These are phyloP conservation scores for Sporothrix humicola DNA, from an alignment of 2,329 filamentous ascomycete species.

Conservation along the genomic window DNA sequence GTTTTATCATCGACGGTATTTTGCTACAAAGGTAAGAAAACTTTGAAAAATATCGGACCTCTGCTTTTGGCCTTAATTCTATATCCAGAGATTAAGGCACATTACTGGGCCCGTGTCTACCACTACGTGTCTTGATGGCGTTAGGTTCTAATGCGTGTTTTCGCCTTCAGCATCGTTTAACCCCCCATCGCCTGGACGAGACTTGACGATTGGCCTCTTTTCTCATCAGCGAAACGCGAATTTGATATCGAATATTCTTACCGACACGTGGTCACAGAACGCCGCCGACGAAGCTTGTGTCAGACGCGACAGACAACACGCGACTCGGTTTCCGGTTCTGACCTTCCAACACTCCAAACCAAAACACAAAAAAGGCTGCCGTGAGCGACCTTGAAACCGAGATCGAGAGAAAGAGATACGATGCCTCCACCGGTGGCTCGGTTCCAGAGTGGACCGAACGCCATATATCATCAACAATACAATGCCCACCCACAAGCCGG, in stretches of 20 bases:
- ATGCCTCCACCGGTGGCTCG: constrained; percentile 53
- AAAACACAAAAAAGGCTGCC: neutral
- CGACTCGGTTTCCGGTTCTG: neutral
- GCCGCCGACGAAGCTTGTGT: neutral
- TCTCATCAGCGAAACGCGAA: neutral
- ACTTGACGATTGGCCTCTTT: neutral
- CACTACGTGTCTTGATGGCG: no score
- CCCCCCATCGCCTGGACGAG: neutral
- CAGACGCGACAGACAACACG: constrained; percentile 9
- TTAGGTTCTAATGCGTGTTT: neutral
- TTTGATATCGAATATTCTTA: neutral
- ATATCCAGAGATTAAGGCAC: no score
- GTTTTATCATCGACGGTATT: constrained; percentile 3
- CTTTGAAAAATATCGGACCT: neutral
- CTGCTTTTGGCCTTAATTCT: neutral
- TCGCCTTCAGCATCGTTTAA: constrained; percentile 15
- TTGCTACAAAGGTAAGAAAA: constrained; percentile 18
- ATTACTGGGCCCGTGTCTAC: no score
- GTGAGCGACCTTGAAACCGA: neutral
- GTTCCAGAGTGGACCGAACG: constrained; percentile 55
- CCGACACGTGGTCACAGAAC: no score
- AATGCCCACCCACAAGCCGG: constrained; percentile 58
- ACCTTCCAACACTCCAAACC: neutral
- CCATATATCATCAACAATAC: constrained; percentile 59
- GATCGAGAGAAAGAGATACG: constrained; percentile 25